Evolutionary conservation across 1,284 basidiomycete genomes (phyloP).

Genomic region (Wallemia ichthyophaga): DNA sequence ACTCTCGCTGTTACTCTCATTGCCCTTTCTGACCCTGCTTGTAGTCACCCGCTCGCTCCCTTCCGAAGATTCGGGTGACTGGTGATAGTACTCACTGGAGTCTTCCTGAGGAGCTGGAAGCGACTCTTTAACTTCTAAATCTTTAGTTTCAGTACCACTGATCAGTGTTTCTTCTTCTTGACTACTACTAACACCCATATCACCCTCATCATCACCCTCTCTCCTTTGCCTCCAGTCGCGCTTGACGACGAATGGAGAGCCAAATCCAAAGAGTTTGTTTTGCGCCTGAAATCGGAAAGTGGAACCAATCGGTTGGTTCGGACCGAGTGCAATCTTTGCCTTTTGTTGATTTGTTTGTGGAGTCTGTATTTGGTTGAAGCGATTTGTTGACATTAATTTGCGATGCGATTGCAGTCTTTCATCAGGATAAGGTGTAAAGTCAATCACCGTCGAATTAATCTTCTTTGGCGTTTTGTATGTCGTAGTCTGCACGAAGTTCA

Average conservation of each 20-base stretch:
- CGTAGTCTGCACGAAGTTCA: not conserved
- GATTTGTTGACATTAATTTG: not conserved
- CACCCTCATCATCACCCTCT: not conserved
- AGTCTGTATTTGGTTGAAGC: no score
- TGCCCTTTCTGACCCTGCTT: no score
- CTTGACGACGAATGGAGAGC: not conserved
- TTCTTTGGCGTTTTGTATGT: not conserved
- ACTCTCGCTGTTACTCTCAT: no score
- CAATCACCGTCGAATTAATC: not conserved
- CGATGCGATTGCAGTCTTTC: no score
- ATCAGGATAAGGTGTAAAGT: not conserved
- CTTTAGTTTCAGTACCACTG: not conserved
- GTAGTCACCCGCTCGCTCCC: no score
- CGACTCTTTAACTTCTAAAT: no score
- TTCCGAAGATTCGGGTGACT: no score
- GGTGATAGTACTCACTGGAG: no score
- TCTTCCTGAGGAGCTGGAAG: no score
- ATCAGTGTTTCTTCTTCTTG: not conserved
- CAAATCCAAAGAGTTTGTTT: not conserved
- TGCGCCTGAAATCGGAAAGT: not conserved
- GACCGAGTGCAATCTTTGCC: not conserved
- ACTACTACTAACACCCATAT: not conserved
- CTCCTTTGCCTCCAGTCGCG: not conserved
- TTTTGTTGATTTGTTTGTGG: not conserved
- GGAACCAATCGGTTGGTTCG: not conserved